These are phyloP conservation scores for Spongispora temasekensis DNA, from an alignment of 1,284 basidiomycete genomes.

Conservation along the genomic window DNA sequence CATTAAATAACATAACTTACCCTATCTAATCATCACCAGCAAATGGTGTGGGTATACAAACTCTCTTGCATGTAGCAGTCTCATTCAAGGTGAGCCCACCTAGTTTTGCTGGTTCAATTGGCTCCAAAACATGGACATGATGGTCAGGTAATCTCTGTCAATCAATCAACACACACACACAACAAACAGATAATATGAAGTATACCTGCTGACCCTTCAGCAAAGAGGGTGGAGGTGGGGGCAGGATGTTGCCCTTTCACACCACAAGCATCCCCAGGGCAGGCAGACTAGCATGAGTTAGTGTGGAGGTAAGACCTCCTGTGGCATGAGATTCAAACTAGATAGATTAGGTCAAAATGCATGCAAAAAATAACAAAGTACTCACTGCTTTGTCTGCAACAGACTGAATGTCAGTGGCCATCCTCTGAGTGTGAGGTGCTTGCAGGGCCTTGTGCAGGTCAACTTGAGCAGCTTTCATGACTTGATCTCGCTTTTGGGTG, in stretches of 20 bases:
- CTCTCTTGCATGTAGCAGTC: not conserved
- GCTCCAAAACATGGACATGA: not conserved
- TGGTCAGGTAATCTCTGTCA: no score
- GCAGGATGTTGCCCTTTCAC: not conserved
- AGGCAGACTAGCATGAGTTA: not conserved
- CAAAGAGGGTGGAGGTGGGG: not conserved
- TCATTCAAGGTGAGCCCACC: not conserved
- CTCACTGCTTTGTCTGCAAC: not conserved
- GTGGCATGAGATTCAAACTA: not conserved
- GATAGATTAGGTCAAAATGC: not conserved
- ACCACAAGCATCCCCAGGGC: not conserved
- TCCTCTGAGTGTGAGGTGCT: not conserved
- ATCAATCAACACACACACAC: no score
- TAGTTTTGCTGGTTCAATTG: not conserved
- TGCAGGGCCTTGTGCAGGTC: not conserved
- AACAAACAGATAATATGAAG: not conserved
- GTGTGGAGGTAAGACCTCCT: not conserved
- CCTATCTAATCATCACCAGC: not conserved
- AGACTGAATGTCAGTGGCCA: not conserved
- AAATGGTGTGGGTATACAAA: not conserved
- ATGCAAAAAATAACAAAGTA: not conserved
- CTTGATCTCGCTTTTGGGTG: not conserved
- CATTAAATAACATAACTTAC: not conserved
- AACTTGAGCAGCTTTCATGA: not conserved
- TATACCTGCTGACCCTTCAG: not conserved